phyloP scores from a whole-genome alignment of 768 basidiomycete species.

The Suillus variegatus region DNA sequence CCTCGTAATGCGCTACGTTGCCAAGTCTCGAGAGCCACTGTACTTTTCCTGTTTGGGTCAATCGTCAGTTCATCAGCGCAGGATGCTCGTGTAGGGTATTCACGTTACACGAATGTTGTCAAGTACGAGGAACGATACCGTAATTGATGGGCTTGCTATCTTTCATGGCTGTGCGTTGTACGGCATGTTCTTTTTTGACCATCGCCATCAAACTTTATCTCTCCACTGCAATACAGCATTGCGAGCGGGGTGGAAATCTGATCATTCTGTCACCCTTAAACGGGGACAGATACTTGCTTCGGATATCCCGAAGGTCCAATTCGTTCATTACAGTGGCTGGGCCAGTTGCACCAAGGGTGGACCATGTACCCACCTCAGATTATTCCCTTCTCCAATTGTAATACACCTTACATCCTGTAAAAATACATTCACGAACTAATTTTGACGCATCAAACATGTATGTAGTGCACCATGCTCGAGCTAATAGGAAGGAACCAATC shows the following conservation, averaged over 20 bases:
- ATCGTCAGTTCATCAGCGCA: no score
- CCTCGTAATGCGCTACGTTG: neutral
- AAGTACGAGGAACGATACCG: no score
- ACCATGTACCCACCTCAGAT: neutral
- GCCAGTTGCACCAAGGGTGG: no score
- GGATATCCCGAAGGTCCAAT: slow-evolving; percentile 30
- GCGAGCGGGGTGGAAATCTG: neutral
- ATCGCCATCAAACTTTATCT: neutral
- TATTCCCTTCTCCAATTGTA: neutral
- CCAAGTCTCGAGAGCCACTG: no score
- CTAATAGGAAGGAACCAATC: slow-evolving; percentile 21
- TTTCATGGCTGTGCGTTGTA: neutral
- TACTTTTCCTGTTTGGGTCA: no score
- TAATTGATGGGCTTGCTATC: no score
- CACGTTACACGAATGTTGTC: no score
- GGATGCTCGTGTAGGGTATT: no score
- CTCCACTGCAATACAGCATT: neutral
- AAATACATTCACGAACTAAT: neutral
- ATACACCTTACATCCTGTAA: neutral
- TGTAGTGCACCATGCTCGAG: slow-evolving; percentile 27
- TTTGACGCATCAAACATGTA: slow-evolving; percentile 21
- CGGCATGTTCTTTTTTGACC: neutral
- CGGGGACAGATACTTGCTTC: neutral
- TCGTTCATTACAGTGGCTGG: no score
- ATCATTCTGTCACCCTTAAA: neutral